Base-by-base conservation (phyloP, 2,329 filamentous ascomycete species). In the Penicillium sp. region DNA sequence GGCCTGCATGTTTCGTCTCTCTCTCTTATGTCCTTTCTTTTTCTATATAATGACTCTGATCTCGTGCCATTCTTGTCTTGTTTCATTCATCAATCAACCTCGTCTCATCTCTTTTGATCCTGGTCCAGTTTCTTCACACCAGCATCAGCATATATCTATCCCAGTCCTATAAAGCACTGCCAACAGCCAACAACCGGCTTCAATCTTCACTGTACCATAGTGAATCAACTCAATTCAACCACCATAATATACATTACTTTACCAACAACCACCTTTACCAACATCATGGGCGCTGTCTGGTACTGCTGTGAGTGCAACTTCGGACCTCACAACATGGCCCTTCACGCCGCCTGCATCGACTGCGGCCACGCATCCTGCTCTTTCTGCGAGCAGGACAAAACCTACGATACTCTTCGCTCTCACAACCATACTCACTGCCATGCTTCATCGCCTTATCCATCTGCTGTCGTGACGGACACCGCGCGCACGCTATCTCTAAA, bases 271-370 rank as follows among this genome's bases (percentile, higher is more conserved):
- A 5, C 26, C 45, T 36, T 33, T 39, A 40, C 37, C 43, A 24
- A 2, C 36, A 53, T 11, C 13, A 66, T 64, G 61, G 44, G 62
- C 28, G 57, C 56, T 11, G 47, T 67, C 21, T 75, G 72, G 72
- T 68, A 67, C 52, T 75, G 72, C 58, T 73, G 71, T 44, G 39
- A 56, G 5, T 75, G 72, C 60, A 48, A 52, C 28, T 67, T 66
- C 45, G 72, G 72, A 23, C 71, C 71, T 51, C 66, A 68, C 63
- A 62, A 63, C 37, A 39, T 59, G 3, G 52, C 37, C 6, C 56
- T 67, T 42, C 61, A 71, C 60, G 47, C 54, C 23, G 33, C 59
- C 40, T 73, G 71, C 51, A 60, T 67, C 24, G 52, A 59, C 47
- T 74, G 71, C 48, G 54, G 59, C 8, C 7, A 8, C 65, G 62